A percentile compares a stretch with the other conserved stretches of the same genome.
These are phyloP conservation scores for Neurospora sp. DNA, from an alignment of 2,329 filamentous ascomycete genomes.

Conservation along the genomic window DNA sequence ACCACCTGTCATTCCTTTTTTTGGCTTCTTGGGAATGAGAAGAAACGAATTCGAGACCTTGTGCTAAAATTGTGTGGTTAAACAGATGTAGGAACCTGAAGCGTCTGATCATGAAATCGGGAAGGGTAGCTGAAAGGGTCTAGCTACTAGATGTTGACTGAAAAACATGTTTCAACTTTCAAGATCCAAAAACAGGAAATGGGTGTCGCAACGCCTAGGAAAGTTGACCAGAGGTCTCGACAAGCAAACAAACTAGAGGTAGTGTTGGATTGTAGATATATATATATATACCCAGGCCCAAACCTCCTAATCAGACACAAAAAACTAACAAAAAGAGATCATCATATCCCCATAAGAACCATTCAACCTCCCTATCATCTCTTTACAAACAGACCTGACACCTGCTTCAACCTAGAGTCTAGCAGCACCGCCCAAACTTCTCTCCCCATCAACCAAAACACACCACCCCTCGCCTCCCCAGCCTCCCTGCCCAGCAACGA, in stretches of 20 bases:
- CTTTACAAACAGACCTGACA: conserved; percentile 19
- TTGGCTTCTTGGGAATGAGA: neutral
- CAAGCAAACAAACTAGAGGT: neutral
- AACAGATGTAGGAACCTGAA: neutral
- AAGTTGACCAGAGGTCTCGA: neutral
- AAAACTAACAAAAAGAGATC: neutral
- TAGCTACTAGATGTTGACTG: too few species aligned
- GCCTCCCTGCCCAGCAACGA: conserved; percentile 57
- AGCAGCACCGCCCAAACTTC: conserved; percentile 40
- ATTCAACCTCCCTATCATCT: neutral
- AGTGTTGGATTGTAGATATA: neutral
- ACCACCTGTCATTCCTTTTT: neutral
- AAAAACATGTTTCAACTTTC: too few species aligned
- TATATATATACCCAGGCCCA: neutral
- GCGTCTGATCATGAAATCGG: neutral
- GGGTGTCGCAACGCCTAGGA: too few species aligned
- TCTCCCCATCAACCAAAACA: conserved; percentile 75
- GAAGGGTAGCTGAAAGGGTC: too few species aligned
- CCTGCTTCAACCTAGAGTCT: conserved; percentile 30
- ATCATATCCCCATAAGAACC: neutral
- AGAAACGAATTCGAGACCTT: neutral
- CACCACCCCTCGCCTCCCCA: conserved; percentile 73
- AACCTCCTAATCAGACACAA: neutral
- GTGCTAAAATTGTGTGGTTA: neutral
- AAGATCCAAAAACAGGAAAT: too few species aligned